phyloP scores from a whole-genome alignment of 192 early-diverging fungal species.

The Coemansia sp. region DNA sequence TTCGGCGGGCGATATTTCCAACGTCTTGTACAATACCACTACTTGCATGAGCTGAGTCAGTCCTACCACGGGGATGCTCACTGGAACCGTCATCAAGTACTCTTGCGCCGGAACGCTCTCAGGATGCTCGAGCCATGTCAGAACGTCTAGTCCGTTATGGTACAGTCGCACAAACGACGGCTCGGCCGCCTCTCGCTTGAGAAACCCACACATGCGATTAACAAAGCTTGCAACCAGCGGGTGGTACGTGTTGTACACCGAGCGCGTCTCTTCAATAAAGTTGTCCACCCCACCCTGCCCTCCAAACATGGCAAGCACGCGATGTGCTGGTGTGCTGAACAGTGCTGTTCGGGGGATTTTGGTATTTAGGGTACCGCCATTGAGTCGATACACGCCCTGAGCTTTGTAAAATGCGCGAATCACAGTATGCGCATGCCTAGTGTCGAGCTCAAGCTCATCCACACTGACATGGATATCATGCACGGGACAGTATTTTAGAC shows the following conservation, averaged over 20 bases:
- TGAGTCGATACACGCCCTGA: neutral
- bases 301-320: conserved; percentile 81
- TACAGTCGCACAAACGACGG: conserved; percentile 61
- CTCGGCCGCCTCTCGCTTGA: conserved; percentile 61
- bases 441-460: neutral
- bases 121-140: conserved; percentile 77
- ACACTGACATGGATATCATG: conserved; percentile 14
- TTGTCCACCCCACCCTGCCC: conserved; percentile 94
- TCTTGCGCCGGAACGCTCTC: conserved; percentile 71
- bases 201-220: conserved; percentile 67
- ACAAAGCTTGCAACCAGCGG: conserved; percentile 74
- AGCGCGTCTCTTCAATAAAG: conserved; percentile 87
- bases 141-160: conserved; percentile 74
- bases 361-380: neutral
- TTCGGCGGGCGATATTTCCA: conserved; percentile 63
- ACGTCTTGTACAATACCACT: conserved; percentile 76
- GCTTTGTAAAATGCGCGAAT: conserved; percentile 24
- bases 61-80: conserved; percentile 87
- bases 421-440: conserved; percentile 11
- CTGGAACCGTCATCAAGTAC: conserved; percentile 76
- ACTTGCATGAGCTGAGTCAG: conserved; percentile 90
- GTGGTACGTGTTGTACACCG: conserved; percentile 75
- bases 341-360: conserved; percentile 16
- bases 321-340: conserved; percentile 14
- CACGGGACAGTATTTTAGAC: neutral